Conservation (phyloP, 345 rosid genomes). For the Litchi chinensis region DNA sequence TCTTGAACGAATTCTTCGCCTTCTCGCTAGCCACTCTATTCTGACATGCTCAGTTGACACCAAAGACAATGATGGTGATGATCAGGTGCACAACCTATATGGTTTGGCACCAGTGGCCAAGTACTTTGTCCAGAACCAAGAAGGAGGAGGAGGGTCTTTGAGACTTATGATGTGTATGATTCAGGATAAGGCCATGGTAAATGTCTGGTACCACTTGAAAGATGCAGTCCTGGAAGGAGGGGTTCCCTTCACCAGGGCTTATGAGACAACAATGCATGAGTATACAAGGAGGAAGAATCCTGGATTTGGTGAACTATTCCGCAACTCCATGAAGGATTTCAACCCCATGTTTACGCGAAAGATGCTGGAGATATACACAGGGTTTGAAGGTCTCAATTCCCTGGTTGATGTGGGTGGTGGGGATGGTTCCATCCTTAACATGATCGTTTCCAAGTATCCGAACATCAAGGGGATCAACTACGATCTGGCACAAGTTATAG, state of each 20-base stretch:
- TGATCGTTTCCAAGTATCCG: slow-evolving; percentile 48
- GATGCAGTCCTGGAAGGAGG: slow-evolving; percentile 53
- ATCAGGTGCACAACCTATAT: slow-evolving; percentile 13
- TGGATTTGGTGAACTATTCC: slow-evolving; percentile 37
- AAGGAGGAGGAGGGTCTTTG: slow-evolving; percentile 36
- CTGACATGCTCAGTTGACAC: slow-evolving; percentile 26
- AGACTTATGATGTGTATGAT: slow-evolving; percentile 16
- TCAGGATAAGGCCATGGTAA: slow-evolving; percentile 27
- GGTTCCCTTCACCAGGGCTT: slow-evolving; percentile 42
- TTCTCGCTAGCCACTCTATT: slow-evolving; percentile 41
- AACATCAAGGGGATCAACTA: slow-evolving; percentile 51
- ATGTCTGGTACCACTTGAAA: slow-evolving; percentile 39
- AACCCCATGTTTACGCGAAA: slow-evolving; percentile 41
- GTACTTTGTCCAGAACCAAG: slow-evolving; percentile 29
- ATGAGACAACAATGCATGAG: slow-evolving; percentile 30
- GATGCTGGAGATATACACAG: slow-evolving; percentile 43
- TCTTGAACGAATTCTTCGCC: slow-evolving; percentile 46
- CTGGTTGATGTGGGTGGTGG: slow-evolving; percentile 65
- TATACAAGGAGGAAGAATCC: slow-evolving; percentile 36
- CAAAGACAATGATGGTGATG: slow-evolving; percentile 1
- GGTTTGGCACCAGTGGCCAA: slow-evolving; percentile 41
- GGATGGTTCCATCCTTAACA: slow-evolving; percentile 49
- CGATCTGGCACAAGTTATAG: slow-evolving; percentile 41
- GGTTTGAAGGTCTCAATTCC: slow-evolving; percentile 39
- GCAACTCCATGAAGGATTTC: slow-evolving; percentile 39